Percentiles rank a stretch among this genome's conserved stretches.
phyloP scores from a whole-genome alignment of 1,139 yeast species.

The Yamadazyma songkhlaensis region DNA sequence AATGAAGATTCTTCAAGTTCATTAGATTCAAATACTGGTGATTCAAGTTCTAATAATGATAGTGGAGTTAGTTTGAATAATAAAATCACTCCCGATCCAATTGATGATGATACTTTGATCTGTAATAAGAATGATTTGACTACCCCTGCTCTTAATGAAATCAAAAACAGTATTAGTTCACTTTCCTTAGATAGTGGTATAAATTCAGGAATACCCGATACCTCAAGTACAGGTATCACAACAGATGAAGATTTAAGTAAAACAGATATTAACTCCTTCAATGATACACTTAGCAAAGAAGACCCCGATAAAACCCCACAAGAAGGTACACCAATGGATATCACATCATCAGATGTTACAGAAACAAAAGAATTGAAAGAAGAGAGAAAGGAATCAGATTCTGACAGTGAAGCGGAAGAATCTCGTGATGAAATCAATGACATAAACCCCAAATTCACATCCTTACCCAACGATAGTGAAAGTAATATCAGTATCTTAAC shows the following conservation, averaged over 20 bases:
- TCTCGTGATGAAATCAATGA: constrained; percentile 9
- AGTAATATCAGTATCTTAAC: constrained; percentile 17
- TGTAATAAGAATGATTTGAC: background rate
- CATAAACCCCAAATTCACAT: constrained; percentile 5
- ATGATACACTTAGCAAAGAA: background rate
- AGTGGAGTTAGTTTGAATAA: background rate
- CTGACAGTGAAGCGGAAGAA: background rate
- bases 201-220: constrained; percentile 10
- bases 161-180: constrained; percentile 2
- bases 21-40: constrained; percentile 2
- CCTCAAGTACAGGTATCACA: constrained; percentile 12
- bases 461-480: constrained; percentile 14
- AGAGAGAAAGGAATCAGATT: background rate
- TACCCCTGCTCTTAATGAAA: background rate
- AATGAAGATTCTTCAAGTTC: constrained; percentile 5
- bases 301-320: background rate
- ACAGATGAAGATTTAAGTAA: constrained; percentile 9
- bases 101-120: background rate
- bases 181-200: constrained; percentile 8
- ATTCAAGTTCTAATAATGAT: constrained; percentile 1
- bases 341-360: background rate
- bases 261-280: background rate
- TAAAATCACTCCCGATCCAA: constrained; percentile 1
- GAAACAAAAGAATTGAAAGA: background rate
- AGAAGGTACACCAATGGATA: background rate